Evolutionary conservation across 768 basidiomycete species (phyloP).

Genomic region (Postia placenta): DNA sequence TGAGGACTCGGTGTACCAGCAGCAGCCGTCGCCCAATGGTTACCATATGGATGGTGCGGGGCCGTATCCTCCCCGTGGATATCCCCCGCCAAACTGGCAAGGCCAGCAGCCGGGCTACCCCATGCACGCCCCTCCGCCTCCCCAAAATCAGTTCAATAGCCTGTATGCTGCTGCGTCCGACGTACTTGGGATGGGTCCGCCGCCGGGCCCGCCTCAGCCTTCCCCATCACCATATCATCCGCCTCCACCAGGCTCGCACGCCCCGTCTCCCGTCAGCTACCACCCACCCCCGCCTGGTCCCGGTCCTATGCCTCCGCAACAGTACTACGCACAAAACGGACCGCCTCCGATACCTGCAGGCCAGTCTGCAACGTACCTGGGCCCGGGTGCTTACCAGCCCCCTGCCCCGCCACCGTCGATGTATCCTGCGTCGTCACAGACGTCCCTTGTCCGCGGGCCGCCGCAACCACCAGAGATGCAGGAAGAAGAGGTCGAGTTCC

Average conservation of each 20-base stretch:
- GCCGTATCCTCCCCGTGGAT: conserved; percentile 7
- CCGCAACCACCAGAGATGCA: conserved; percentile 13
- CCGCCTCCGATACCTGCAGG: conserved; percentile 8
- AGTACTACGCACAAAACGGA: conserved; percentile 8
- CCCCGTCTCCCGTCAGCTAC: conserved; percentile 8
- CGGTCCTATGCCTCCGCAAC: conserved; percentile 8
- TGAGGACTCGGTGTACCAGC: conserved; percentile 25
- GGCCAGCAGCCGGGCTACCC: conserved; percentile 10
- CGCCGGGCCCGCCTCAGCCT: conserved; percentile 35
- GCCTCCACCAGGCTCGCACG: conserved; percentile 13
- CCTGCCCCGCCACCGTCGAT: conserved; percentile 11
- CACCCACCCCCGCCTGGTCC: conserved; percentile 11
- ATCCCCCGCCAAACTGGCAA: conserved; percentile 10
- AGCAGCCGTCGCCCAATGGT: conserved; percentile 20
- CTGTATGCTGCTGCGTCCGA: conserved; percentile 75
- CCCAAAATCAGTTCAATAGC: conserved; percentile 36
- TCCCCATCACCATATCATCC: too few species aligned
- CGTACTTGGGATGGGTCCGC: conserved; percentile 73
- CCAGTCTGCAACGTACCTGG: conserved; percentile 13
- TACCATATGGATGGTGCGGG: conserved; percentile 6
- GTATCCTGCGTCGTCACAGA: conserved; percentile 15
- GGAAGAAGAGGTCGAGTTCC: conserved; percentile 41
- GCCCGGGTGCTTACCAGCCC: conserved; percentile 12
- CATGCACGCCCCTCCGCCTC: conserved; percentile 8
- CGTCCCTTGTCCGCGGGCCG: conserved; percentile 7